A percentile compares a stretch with the other conserved stretches of the same genome.
These are phyloP conservation scores for Ogataea saltuana DNA, from an alignment of 805 yeast species.

Conservation along the genomic window DNA sequence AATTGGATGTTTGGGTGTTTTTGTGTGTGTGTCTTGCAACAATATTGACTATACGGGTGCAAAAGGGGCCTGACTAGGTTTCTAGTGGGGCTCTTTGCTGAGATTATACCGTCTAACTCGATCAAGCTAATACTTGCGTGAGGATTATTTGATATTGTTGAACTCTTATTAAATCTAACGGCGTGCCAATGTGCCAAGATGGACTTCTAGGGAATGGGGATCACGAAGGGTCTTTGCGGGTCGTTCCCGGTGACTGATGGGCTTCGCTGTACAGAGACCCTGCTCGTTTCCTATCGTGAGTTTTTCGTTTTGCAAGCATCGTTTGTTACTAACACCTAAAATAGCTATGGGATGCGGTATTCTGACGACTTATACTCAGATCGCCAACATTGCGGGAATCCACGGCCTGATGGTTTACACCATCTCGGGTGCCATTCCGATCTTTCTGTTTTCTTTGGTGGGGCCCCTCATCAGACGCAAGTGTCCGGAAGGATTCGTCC, in stretches of 20 bases:
- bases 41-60: slow-evolving; percentile 50
- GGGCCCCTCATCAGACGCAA: slow-evolving; percentile 78
- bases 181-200: no score
- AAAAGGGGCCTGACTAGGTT: slow-evolving; percentile 12
- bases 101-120: slow-evolving; percentile 79
- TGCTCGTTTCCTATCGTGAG: no score
- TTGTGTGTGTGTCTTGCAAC: slow-evolving; percentile 17
- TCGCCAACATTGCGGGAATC: slow-evolving; percentile 81
- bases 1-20: slow-evolving; percentile 1
- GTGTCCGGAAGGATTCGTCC: slow-evolving; percentile 88
- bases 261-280: no score
- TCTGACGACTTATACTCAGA: slow-evolving; percentile 79
- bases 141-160: slow-evolving; percentile 53
- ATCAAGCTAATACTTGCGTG: slow-evolving; percentile 83
- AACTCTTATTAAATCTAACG: slow-evolving; percentile 24
- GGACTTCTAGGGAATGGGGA: no score
- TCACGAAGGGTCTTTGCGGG: no score
- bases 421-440: slow-evolving; percentile 77
- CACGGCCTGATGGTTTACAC: slow-evolving; percentile 86
- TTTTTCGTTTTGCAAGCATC: not conserved
- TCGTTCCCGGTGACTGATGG: no score
- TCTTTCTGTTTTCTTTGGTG: slow-evolving; percentile 74
- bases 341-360: slow-evolving; percentile 88
- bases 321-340: slow-evolving; percentile 18
- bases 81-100: slow-evolving; percentile 46